Base-by-base conservation (phyloP, 306 rosid genomes). In the Crotalaria pallida region DNA sequence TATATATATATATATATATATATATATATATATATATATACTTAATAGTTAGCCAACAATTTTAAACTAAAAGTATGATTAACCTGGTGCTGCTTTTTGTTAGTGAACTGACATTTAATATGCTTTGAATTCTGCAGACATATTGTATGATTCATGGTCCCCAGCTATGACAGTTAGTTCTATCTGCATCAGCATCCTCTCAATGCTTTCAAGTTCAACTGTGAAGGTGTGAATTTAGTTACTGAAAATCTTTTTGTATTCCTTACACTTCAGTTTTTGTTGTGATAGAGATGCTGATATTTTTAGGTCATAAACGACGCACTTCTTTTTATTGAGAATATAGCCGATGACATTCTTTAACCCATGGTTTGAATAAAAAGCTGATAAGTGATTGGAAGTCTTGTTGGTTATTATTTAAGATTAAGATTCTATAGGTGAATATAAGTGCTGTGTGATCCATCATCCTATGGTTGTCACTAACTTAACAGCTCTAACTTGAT, bases 101-200 rank as follows among this genome's bases (percentile, higher is more conserved):
- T n/a, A 43, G 51, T 75, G 45, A 43, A 45, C 81, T 86, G 80
- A 82, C 69, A 36, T 64, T 59, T 69, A 31, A 63, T 76, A 56
- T 73, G 13, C 65, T 53, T 80, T 84, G 59, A 12, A 61, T 58
- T 63, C 18, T 86, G 88, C 87, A 95, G 99, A 95, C 82, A 95
- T 95, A 86, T 79, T 95, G 83, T 95, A 95, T 12, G 99, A 95
- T 87, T 95, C 99, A 15, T 95, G 99, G 99, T 95, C 99, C 75
- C 99, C 99, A 31, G 99, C 99, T 22, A 95, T 95, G 99, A 95
- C 99, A 58, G 99, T 95, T 72, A 91, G 99, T 82, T 95, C 99
- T 31, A 91, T 95, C 85, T 91, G 99, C 82, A 91, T 95, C 79
- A 95, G 99, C 89, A 95, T 95, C 78, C 96, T 95, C 80, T 95